A percentile compares a stretch with the other conserved stretches of the same genome.
phyloP scores from a whole-genome alignment of 1,284 basidiomycete genomes.

The Ceratobasidium theobromae region DNA sequence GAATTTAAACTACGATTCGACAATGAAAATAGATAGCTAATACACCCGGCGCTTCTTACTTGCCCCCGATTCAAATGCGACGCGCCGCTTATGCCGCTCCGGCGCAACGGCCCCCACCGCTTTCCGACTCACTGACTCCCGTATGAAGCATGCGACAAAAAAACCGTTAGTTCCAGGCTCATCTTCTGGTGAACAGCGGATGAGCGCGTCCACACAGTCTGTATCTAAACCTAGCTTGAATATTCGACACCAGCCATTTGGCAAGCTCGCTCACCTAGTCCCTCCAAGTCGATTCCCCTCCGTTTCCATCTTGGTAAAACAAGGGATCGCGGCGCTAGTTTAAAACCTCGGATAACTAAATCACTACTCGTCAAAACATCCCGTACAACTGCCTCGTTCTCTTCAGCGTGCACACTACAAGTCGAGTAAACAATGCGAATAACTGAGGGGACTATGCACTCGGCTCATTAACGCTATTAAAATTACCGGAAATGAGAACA shows the following conservation, averaged over 20 bases:
- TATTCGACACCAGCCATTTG: no score
- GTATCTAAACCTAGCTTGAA: no score
- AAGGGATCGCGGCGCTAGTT: slow-evolving; percentile 61
- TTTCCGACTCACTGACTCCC: slow-evolving; percentile 34
- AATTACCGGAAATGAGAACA: slow-evolving; percentile 36
- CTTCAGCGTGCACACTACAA: slow-evolving; percentile 86
- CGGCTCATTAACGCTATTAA: slow-evolving; percentile 4
- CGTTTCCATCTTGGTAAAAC: slow-evolving; percentile 80
- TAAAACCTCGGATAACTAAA: slow-evolving; percentile 60
- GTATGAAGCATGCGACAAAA: slow-evolving; percentile 86
- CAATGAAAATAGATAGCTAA: neutral
- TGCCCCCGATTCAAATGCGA: no score
- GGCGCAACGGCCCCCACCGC: neutral
- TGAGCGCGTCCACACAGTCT: slow-evolving; percentile 65
- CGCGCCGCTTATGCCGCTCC: no score
- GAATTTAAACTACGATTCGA: neutral
- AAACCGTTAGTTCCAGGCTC: slow-evolving; percentile 88
- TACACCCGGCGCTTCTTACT: neutral
- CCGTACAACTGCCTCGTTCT: slow-evolving; percentile 87
- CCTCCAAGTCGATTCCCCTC: slow-evolving; percentile 63
- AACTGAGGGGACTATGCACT: slow-evolving; percentile 54
- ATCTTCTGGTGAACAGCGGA: slow-evolving; percentile 83
- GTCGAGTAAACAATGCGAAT: slow-evolving; percentile 91
- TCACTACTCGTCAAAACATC: slow-evolving; percentile 70
- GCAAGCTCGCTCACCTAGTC: slow-evolving; percentile 41